Conservation (phyloP, 352 stramenopile genomes). For the Peronospora destructor region DNA sequence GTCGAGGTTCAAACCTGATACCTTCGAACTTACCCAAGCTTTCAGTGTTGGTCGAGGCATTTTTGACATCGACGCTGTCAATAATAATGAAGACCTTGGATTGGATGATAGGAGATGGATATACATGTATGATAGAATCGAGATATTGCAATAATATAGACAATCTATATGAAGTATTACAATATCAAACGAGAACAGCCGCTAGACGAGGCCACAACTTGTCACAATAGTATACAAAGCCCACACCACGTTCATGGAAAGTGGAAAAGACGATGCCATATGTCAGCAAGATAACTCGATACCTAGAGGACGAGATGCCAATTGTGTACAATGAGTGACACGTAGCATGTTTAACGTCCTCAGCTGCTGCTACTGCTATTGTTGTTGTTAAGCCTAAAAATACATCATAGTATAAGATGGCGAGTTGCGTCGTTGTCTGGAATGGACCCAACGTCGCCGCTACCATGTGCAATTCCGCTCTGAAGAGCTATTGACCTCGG, state of each 20-base stretch:
- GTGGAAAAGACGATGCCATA: no score
- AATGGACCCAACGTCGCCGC: neutral
- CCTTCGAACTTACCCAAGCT: slow-evolving; percentile 52
- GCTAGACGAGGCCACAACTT: no score
- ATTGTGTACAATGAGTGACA: neutral
- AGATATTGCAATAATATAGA: no score
- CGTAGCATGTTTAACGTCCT: neutral
- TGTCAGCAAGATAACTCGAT: no score
- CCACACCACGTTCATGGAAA: no score
- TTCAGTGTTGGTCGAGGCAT: slow-evolving; percentile 32
- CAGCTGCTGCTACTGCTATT: neutral
- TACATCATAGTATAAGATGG: neutral
- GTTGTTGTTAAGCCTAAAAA: neutral
- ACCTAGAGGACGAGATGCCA: no score
- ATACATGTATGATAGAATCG: neutral
- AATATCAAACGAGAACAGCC: no score
- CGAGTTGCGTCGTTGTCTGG: neutral
- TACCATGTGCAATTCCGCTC: neutral
- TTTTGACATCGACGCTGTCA: neutral
- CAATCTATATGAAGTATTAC: no score
- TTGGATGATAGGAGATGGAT: neutral
- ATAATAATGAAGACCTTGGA: neutral
- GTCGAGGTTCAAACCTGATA: slow-evolving; percentile 48
- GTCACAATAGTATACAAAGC: no score
- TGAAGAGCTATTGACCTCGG: neutral